These are phyloP conservation scores for Termitomyces sp. DNA, from an alignment of 768 basidiomycete genomes.

Conservation along the genomic window DNA sequence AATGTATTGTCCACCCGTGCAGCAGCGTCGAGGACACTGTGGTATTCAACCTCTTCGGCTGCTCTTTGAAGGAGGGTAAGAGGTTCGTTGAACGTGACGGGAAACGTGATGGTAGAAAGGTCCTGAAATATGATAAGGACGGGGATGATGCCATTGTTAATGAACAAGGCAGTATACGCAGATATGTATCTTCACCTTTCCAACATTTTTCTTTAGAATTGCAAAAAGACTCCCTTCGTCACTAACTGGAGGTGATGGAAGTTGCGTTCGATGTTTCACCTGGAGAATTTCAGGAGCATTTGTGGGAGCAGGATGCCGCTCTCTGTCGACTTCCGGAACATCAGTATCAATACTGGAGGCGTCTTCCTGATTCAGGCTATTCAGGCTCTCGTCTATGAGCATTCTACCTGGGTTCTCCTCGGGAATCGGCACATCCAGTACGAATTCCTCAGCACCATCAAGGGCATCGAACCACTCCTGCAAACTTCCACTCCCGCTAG, in stretches of 20 bases:
- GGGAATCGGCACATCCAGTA: conserved; percentile 43
- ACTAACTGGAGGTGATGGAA: conserved; percentile 55
- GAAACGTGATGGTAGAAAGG: conserved; percentile 74
- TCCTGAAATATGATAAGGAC: conserved; percentile 41
- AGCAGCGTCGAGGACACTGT: conserved; percentile 62
- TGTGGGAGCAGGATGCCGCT: not conserved
- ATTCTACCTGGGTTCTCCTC: conserved; percentile 37
- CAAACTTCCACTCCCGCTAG: conserved; percentile 43
- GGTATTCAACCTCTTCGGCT: conserved; percentile 84
- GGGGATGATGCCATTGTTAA: not conserved
- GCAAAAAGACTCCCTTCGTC: conserved; percentile 83
- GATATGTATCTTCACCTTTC: conserved; percentile 48
- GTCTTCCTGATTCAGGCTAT: conserved; percentile 32
- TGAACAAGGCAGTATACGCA: not conserved
- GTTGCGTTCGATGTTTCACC: conserved; percentile 44
- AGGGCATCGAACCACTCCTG: conserved; percentile 77
- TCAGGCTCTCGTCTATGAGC: conserved; percentile 32
- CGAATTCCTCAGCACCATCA: conserved; percentile 67
- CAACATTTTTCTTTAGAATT: conserved; percentile 83
- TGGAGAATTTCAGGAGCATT: conserved; percentile 14
- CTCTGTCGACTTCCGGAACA: not conserved
- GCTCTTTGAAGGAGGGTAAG: conserved; percentile 74
- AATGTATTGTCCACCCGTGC: conserved; percentile 50
- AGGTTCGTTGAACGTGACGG: conserved; percentile 90
- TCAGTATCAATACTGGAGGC: conserved; percentile 53